phyloP scores from a whole-genome alignment of 345 rosid species.

The Salix arbutifolia region DNA sequence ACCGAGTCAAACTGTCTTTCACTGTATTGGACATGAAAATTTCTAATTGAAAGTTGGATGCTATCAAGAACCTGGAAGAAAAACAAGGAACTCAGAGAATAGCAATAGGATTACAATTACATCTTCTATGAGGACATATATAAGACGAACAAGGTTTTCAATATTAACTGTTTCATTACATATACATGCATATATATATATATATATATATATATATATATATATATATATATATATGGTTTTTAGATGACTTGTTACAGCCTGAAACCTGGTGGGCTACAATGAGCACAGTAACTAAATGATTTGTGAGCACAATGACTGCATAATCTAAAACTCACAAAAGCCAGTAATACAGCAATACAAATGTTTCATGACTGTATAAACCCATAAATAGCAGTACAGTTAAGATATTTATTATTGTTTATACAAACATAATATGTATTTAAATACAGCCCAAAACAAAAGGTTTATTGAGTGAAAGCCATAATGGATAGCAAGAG shows the following conservation, averaged over 20 bases:
- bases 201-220: too few species aligned
- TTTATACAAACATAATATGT: background rate
- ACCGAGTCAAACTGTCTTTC: constrained; percentile 51
- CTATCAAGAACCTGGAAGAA: constrained; percentile 69
- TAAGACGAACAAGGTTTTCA: constrained; percentile 3
- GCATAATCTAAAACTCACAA: too few species aligned
- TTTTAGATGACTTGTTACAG: too few species aligned
- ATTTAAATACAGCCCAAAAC: background rate
- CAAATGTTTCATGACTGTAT: background rate
- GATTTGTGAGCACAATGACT: too few species aligned
- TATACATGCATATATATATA: too few species aligned
- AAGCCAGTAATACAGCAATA: background rate
- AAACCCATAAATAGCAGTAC: too few species aligned
- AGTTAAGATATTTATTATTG: background rate
- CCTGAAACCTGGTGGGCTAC: too few species aligned
- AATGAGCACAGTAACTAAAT: too few species aligned
- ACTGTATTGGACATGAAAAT: constrained; percentile 63
- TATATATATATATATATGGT: too few species aligned
- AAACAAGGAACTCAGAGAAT: background rate
- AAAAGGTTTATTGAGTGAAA: background rate
- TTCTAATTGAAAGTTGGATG: constrained; percentile 75
- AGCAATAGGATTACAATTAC: background rate
- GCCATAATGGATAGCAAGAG: background rate
- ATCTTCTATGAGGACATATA: background rate
- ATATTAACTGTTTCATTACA: too few species aligned